Conservation (phyloP, 139 green algal genomes). For the Coelastrella sp. region DNA sequence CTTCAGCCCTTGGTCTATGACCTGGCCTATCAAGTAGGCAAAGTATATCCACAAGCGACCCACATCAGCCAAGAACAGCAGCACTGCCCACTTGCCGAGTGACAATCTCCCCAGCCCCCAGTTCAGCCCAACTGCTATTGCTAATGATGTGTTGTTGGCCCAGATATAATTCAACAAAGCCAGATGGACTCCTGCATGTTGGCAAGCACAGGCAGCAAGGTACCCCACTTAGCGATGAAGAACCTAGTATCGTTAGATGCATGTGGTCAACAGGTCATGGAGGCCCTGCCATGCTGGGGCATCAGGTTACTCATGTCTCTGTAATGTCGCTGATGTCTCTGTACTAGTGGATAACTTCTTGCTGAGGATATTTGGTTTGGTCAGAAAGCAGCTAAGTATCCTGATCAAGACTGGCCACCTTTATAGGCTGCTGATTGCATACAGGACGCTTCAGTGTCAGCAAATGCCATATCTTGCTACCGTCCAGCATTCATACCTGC, state of each 20-base stretch:
- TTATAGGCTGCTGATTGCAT: not conserved
- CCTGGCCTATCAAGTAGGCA: constrained; percentile 39
- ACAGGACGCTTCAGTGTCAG: not conserved
- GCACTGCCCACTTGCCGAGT: constrained; percentile 45
- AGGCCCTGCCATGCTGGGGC: too few species aligned
- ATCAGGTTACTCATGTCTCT: too few species aligned
- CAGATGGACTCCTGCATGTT: constrained; percentile 40
- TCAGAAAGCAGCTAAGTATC: too few species aligned
- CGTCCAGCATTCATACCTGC: constrained; percentile 4
- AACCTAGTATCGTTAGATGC: not conserved
- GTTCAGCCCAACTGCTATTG: constrained; percentile 42
- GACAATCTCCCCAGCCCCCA: constrained; percentile 54
- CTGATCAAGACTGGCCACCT: too few species aligned
- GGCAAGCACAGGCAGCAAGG: not conserved
- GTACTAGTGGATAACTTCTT: too few species aligned
- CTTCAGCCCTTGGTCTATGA: constrained; percentile 48
- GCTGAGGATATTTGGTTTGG: too few species aligned
- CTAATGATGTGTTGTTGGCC: constrained; percentile 49
- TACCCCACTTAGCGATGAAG: not conserved
- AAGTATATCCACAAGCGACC: constrained; percentile 58
- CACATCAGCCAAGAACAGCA: constrained; percentile 41
- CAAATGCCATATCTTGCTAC: not conserved
- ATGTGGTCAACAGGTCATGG: not conserved
- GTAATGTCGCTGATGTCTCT: too few species aligned
- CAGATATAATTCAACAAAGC: constrained; percentile 61